phyloP scores from a whole-genome alignment of 306 rosid genomes.

The Inga leiocalycina region DNA sequence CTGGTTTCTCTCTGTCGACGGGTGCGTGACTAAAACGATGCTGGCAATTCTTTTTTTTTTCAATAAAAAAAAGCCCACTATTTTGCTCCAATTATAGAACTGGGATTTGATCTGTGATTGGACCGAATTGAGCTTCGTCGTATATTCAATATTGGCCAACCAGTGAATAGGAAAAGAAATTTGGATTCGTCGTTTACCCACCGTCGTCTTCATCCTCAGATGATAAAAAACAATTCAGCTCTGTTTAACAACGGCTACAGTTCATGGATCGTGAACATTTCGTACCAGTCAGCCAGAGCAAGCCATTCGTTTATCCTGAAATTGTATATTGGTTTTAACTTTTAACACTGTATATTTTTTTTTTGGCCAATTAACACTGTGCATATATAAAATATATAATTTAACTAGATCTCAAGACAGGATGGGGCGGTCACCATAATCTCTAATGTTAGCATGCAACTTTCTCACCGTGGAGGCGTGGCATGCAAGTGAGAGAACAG shows the following conservation, averaged over 20 bases:
- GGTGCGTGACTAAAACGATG: neutral
- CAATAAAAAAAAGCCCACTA: neutral
- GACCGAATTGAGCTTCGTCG: slow-evolving; percentile 43
- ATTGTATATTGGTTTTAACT: neutral
- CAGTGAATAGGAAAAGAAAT: neutral
- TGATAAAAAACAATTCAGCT: neutral
- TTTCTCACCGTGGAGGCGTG: neutral
- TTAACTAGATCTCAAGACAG: neutral
- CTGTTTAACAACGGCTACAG: neutral
- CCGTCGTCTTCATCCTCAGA: neutral
- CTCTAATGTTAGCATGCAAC: neutral
- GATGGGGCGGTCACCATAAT: neutral
- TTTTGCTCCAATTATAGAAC: neutral
- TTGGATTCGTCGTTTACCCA: slow-evolving; percentile 11
- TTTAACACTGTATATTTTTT: neutral
- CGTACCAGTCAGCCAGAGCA: neutral
- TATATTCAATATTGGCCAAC: slow-evolving; percentile 15
- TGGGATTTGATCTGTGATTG: slow-evolving; percentile 25
- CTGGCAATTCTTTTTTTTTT: neutral
- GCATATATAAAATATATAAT: neutral
- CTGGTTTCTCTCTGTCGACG: neutral
- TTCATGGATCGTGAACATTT: neutral
- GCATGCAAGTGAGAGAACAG: no score
- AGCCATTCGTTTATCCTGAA: neutral
- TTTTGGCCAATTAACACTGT: neutral